These are phyloP conservation scores for Cordyceps fumosorosea DNA, from an alignment of 2,329 filamentous ascomycete genomes.

Conservation along the genomic window DNA sequence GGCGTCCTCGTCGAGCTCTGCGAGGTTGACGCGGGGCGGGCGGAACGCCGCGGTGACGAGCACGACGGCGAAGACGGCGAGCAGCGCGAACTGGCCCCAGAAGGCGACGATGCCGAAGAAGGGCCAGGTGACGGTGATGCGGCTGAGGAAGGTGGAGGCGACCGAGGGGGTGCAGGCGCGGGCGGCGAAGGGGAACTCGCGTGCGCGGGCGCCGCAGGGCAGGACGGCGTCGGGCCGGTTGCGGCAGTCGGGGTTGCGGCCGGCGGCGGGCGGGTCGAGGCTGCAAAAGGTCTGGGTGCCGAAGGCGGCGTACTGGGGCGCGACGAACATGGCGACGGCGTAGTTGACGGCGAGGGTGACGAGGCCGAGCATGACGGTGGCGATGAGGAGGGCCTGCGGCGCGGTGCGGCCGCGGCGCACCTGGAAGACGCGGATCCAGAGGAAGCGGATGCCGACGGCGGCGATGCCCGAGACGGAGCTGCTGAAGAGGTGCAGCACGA, in stretches of 20 bases:
- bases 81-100: conserved; percentile 91
- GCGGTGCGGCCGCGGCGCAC: conserved; percentile 84
- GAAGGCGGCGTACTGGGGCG: conserved; percentile 89
- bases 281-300: conserved; percentile 93
- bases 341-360: conserved; percentile 92
- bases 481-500: conserved; percentile 83
- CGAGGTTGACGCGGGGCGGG: conserved; percentile 68
- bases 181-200: conserved; percentile 62
- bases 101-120: conserved; percentile 91
- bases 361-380: conserved; percentile 83
- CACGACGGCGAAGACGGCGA: conserved; percentile 75
- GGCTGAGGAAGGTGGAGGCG: conserved; percentile 87
- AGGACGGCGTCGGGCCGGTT: conserved; percentile 65
- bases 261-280: conserved; percentile 54
- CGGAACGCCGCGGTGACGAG: conserved; percentile 74
- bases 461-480: conserved; percentile 83
- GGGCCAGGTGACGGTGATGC: conserved; percentile 87
- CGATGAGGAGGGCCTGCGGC: conserved; percentile 84
- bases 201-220: conserved; percentile 77
- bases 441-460: conserved; percentile 84
- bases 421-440: conserved; percentile 90
- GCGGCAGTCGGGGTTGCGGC: conserved; percentile 68
- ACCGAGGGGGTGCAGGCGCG: conserved; percentile 86
- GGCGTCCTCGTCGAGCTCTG: conserved; percentile 78
- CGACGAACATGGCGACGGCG: conserved; percentile 84